These are phyloP conservation scores for Daedaleopsis nitida DNA, from an alignment of 768 basidiomycete genomes.

Conservation along the genomic window DNA sequence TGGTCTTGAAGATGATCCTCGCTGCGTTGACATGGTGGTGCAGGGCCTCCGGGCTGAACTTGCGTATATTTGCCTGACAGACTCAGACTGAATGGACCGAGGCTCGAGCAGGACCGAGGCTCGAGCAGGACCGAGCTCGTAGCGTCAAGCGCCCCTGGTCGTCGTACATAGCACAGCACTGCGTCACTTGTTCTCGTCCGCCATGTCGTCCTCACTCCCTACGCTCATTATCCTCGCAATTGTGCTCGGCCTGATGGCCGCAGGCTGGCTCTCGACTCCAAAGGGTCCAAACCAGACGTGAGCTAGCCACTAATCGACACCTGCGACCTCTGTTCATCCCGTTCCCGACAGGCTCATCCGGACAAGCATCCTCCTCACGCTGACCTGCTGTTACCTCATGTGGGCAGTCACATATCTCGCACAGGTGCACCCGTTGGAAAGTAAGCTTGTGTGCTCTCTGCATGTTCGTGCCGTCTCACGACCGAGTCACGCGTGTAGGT, in stretches of 20 bases:
- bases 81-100: too few species aligned
- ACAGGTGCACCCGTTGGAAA: conserved; percentile 87
- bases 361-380: conserved; percentile 73
- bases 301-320: conserved; percentile 27
- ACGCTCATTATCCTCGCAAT: conserved; percentile 68
- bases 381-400: conserved; percentile 89
- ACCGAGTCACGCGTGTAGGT: neutral
- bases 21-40: too few species aligned
- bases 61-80: too few species aligned
- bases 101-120: too few species aligned
- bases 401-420: conserved; percentile 98
- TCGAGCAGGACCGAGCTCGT: too few species aligned
- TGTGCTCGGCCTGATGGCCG: conserved; percentile 63
- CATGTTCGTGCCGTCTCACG: neutral
- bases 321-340: neutral
- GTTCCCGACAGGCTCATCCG: conserved; percentile 68
- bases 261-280: conserved; percentile 68
- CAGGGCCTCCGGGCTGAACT: too few species aligned
- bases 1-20: too few species aligned
- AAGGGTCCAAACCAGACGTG: conserved; percentile 93
- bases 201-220: conserved; percentile 73
- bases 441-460: conserved; percentile 40
- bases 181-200: neutral
- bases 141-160: neutral
- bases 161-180: neutral